These are phyloP conservation scores for Amanita fuliginea DNA, from an alignment of 768 basidiomycete genomes.

Conservation along the genomic window DNA sequence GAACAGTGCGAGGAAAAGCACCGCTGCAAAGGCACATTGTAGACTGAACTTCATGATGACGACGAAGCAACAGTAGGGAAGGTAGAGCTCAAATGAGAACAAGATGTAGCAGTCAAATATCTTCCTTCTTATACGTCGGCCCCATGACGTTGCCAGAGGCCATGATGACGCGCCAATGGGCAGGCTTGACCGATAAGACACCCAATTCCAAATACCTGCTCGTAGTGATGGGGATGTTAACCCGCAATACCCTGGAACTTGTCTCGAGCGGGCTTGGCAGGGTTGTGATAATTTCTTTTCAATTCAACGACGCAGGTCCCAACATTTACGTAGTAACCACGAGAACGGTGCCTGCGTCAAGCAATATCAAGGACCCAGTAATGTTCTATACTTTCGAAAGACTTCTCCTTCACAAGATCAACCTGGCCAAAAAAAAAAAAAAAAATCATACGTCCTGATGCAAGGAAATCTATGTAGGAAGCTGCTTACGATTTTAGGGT, in stretches of 20 bases:
- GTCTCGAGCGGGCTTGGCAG: background rate
- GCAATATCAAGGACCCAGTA: too few relatives aligned
- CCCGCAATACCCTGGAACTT: conserved; percentile 1
- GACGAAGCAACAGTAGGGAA: background rate
- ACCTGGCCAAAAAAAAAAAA: too few relatives aligned
- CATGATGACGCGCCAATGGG: background rate
- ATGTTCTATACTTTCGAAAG: too few relatives aligned
- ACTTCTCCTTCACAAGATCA: too few relatives aligned
- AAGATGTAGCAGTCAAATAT: background rate
- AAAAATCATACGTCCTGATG: too few relatives aligned
- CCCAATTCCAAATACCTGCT: background rate
- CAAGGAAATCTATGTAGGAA: too few relatives aligned
- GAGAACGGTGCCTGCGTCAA: too few relatives aligned
- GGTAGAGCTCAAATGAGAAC: background rate
- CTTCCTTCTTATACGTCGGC: background rate
- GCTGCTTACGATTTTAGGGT: too few relatives aligned
- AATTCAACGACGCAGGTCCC: too few relatives aligned
- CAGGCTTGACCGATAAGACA: background rate
- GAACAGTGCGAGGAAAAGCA: background rate
- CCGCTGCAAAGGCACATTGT: background rate
- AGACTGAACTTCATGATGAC: conserved; percentile 4
- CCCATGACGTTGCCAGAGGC: background rate
- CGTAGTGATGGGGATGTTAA: background rate
- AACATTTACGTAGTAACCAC: too few relatives aligned
- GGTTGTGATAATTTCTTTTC: background rate